Percentiles rank a stretch among this genome's conserved stretches.
Conservation (phyloP, 1,139 yeast species). For the Geotrichum histeridarum region DNA sequence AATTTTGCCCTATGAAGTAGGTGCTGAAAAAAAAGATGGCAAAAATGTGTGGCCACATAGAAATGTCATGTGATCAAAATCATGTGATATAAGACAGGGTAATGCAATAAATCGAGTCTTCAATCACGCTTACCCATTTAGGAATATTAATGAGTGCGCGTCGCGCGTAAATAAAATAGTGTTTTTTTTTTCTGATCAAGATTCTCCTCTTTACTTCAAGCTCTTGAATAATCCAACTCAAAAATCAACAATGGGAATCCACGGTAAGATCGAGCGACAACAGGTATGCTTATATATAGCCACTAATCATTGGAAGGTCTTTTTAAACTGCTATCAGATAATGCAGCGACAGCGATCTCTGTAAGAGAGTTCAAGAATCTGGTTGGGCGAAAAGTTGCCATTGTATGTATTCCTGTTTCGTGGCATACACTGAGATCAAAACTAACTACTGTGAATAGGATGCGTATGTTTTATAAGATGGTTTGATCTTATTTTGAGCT, state of each 20-base stretch:
- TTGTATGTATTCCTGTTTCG: constrained; percentile 38
- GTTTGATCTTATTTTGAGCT: too few species aligned
- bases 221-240: neutral
- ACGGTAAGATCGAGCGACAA: constrained; percentile 19
- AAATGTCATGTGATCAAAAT: too few species aligned
- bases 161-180: neutral
- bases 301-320: constrained; percentile 45
- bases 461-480: constrained; percentile 24
- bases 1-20: too few species aligned
- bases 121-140: neutral
- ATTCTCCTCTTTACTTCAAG: neutral
- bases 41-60: too few species aligned
- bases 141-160: constrained; percentile 4
- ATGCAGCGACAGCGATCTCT: constrained; percentile 78
- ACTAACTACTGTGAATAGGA: constrained; percentile 23
- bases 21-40: too few species aligned
- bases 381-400: constrained; percentile 93
- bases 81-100: neutral
- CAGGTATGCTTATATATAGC: neutral
- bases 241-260: constrained; percentile 16
- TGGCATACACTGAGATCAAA: neutral
- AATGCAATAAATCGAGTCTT: neutral
- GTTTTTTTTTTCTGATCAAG: neutral
- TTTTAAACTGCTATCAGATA: constrained; percentile 74
- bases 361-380: constrained; percentile 77